phyloP scores from a whole-genome alignment of 2,329 filamentous ascomycete species.

The Colletotrichum paranaense region DNA sequence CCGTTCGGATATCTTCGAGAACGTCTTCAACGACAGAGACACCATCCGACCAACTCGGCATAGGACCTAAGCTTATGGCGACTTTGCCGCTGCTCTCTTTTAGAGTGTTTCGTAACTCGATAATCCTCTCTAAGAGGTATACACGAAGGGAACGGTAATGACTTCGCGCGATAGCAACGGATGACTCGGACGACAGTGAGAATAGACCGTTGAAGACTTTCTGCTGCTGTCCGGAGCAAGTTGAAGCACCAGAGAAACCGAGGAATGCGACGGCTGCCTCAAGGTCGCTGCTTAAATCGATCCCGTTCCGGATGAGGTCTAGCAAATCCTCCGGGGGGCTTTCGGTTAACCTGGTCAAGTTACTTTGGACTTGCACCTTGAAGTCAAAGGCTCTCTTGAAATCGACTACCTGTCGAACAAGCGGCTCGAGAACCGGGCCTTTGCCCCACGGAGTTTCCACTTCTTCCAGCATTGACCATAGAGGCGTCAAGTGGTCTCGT shows the following conservation, averaged over 20 bases:
- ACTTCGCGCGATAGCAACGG: not conserved
- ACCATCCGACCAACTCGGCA: constrained; percentile 13
- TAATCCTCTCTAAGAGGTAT: constrained; percentile 2
- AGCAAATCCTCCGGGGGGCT: not conserved
- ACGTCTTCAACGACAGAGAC: not conserved
- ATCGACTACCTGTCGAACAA: constrained; percentile 9
- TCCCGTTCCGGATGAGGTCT: not conserved
- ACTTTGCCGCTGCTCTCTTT: not conserved
- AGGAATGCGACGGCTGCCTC: not conserved
- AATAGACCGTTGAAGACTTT: constrained; percentile 20
- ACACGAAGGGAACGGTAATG: constrained; percentile 23
- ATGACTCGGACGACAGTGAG: not conserved
- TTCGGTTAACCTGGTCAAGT: not conserved
- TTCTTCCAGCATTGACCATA: constrained; percentile 23
- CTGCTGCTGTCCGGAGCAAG: not conserved
- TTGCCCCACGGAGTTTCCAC: constrained; percentile 10
- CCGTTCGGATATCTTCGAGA: constrained; percentile 15
- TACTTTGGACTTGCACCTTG: not conserved
- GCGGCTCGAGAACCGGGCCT: constrained; percentile 4
- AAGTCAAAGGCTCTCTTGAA: constrained; percentile 22
- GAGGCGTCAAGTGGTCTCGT: constrained; percentile 3
- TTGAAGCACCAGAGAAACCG: not conserved
- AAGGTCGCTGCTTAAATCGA: not conserved
- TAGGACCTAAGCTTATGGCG: not conserved
- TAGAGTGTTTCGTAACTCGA: not conserved